These are phyloP conservation scores for Lathyrus aphaca DNA, from an alignment of 306 rosid species.

Conservation along the genomic window DNA sequence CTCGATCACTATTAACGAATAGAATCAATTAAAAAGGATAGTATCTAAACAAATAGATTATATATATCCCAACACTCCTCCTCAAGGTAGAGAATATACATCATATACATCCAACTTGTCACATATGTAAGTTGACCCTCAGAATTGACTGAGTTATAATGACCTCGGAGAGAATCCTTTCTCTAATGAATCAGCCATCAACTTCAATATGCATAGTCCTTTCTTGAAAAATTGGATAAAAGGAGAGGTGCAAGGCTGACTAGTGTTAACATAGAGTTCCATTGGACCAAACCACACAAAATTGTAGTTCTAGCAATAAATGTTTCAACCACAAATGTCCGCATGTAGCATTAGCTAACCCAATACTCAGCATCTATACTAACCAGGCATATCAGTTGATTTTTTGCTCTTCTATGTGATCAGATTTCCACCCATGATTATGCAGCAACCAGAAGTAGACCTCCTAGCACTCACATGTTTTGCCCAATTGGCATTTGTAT, in stretches of 20 bases:
- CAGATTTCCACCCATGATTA: background rate
- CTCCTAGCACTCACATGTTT: background rate
- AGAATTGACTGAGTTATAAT: background rate
- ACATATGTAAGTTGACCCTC: background rate
- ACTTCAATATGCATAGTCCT: background rate
- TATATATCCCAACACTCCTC: background rate
- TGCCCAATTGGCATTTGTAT: background rate
- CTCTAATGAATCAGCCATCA: background rate
- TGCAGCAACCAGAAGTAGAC: background rate
- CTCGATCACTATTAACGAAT: background rate
- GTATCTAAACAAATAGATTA: background rate
- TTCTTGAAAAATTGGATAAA: background rate
- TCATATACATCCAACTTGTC: background rate
- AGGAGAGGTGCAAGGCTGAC: background rate
- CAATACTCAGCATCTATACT: background rate
- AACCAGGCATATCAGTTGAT: background rate
- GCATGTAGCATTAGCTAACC: background rate
- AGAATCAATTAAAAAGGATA: slow-evolving; percentile 1
- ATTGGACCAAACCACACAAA: background rate
- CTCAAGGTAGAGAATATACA: background rate
- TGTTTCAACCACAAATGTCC: background rate
- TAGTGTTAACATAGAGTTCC: background rate
- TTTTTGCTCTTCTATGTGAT: background rate
- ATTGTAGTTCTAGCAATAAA: background rate
- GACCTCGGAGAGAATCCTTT: background rate